These are phyloP conservation scores for Agarophyton chilense DNA, from an alignment of 23 red algal species.

Conservation along the genomic window DNA sequence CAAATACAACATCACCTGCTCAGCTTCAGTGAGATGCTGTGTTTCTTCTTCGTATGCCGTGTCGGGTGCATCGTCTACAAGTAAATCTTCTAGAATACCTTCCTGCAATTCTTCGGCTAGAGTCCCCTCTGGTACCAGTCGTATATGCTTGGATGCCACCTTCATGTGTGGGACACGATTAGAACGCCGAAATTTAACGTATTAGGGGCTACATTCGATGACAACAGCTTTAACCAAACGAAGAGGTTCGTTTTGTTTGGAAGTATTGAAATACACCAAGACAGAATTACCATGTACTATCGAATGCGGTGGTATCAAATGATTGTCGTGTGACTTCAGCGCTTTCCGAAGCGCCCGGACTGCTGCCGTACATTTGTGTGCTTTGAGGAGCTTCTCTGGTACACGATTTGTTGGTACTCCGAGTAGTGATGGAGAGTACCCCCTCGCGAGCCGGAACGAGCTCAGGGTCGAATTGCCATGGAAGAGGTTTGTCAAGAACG, in stretches of 20 bases:
- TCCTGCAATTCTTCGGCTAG: slow-evolving; percentile 5
- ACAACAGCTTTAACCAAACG: slow-evolving; percentile 1
- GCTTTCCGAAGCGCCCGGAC: slow-evolving; percentile 23
- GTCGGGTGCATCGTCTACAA: too few relatives aligned
- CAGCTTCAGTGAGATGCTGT: too few relatives aligned
- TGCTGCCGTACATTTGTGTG: slow-evolving; percentile 3
- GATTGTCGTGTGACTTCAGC: slow-evolving; percentile 2
- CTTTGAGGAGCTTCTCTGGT: not conserved
- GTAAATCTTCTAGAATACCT: slow-evolving; percentile 20
- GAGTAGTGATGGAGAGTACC: slow-evolving; percentile 29
- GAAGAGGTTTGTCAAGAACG: slow-evolving; percentile 36
- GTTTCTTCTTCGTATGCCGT: too few relatives aligned
- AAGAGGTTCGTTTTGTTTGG: slow-evolving; percentile 7
- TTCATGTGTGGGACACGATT: not conserved
- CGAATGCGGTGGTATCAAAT: not conserved
- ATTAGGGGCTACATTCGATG: not conserved
- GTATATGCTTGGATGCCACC: not conserved
- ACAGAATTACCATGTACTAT: not conserved
- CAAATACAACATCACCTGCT: too few relatives aligned
- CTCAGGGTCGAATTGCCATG: slow-evolving; percentile 13
- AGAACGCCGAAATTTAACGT: slow-evolving; percentile 3
- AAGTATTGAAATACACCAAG: slow-evolving; percentile 21
- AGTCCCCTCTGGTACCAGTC: not conserved
- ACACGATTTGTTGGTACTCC: slow-evolving; percentile 15
- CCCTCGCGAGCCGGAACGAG: slow-evolving; percentile 39